phyloP scores from a whole-genome alignment of 1,284 basidiomycete species.

The Fomitopsis pinicola region DNA sequence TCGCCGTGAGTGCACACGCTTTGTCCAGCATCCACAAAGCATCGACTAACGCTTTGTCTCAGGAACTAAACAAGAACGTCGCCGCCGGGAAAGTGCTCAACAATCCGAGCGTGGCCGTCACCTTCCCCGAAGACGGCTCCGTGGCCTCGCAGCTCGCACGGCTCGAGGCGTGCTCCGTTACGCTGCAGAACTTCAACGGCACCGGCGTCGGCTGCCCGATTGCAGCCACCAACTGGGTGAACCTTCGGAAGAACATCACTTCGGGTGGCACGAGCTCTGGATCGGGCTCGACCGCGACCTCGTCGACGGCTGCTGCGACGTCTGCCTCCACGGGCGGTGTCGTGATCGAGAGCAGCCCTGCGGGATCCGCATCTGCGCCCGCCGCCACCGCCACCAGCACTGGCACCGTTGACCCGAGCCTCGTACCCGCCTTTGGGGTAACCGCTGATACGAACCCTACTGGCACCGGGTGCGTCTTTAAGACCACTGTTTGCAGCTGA shows the following conservation, averaged over 20 bases:
- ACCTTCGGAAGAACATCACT: slow-evolving; percentile 7
- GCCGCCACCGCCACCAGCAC: background rate
- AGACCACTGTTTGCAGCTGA: background rate
- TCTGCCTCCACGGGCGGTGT: background rate
- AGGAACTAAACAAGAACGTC: slow-evolving; percentile 27
- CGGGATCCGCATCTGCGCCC: background rate
- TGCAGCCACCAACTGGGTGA: slow-evolving; percentile 21
- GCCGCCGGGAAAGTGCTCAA: slow-evolving; percentile 23
- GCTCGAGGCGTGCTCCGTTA: slow-evolving; percentile 22
- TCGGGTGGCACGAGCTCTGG: background rate
- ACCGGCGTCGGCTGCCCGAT: slow-evolving; percentile 29
- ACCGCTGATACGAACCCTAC: slow-evolving; percentile 47
- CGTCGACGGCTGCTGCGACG: background rate
- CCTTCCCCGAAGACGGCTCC: slow-evolving; percentile 26
- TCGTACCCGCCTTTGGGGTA: slow-evolving; percentile 53
- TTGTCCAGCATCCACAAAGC: too few relatives aligned
- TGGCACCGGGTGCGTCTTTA: slow-evolving; percentile 31
- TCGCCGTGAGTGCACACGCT: slow-evolving; percentile 32
- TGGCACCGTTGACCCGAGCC: slow-evolving; percentile 13
- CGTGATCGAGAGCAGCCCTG: too few relatives aligned
- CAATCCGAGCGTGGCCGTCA: slow-evolving; percentile 22
- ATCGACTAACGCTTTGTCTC: background rate
- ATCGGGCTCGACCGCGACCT: background rate
- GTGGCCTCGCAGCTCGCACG: slow-evolving; percentile 23
- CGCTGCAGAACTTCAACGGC: slow-evolving; percentile 31